Conservation (phyloP, 257 asterid genomes). For the Ilex aquifolium region DNA sequence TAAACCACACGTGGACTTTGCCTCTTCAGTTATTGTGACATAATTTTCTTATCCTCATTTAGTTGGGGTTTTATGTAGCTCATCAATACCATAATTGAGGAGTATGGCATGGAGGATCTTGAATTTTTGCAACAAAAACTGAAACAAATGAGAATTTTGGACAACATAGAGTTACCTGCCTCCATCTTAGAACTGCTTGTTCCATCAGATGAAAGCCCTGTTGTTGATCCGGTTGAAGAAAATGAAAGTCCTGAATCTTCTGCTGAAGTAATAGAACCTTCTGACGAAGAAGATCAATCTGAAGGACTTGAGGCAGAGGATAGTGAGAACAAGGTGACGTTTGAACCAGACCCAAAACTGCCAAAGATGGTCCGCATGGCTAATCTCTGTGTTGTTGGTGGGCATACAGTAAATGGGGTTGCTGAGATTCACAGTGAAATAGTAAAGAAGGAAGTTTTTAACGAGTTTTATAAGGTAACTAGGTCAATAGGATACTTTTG, state of each 20-base stretch:
- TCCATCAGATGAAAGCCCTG: constrained; percentile 23
- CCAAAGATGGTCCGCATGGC: constrained; percentile 84
- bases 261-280: constrained; percentile 17
- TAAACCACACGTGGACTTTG: too few relatives aligned
- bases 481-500: neutral
- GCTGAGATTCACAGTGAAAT: constrained; percentile 86
- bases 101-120: constrained; percentile 35
- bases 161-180: constrained; percentile 68
- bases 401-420: constrained; percentile 88
- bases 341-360: constrained; percentile 30
- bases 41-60: constrained; percentile 1
- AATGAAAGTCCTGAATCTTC: neutral
- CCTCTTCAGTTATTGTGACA: neutral
- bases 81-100: constrained; percentile 33
- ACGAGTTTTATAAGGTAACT: constrained; percentile 67
- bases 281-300: constrained; percentile 9
- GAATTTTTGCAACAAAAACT: constrained; percentile 52
- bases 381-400: constrained; percentile 77
- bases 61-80: constrained; percentile 29
- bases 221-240: constrained; percentile 1
- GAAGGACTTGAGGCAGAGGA: too few relatives aligned
- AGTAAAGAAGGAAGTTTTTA: constrained; percentile 72
- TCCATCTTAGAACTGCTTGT: constrained; percentile 37
- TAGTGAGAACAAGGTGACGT: too few relatives aligned
- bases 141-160: constrained; percentile 65